Evolutionary conservation across 2,329 filamentous ascomycete genomes (phyloP), one percentile per base, ranked within the genome.

Genomic region (Trichoderma arundinaceum): DNA sequence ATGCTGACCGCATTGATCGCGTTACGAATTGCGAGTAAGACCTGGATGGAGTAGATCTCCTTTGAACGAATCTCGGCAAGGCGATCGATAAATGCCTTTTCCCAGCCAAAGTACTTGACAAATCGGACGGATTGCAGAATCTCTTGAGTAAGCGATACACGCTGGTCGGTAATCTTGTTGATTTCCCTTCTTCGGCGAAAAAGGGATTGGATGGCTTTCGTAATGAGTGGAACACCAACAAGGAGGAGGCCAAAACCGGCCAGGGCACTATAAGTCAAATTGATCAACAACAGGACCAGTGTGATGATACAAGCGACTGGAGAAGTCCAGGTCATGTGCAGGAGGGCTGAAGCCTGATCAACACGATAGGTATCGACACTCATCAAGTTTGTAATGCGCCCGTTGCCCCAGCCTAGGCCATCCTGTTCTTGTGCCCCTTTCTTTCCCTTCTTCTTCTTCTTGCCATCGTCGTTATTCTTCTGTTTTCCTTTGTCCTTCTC

Each of bases 71-170:
- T 90, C 28, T 88, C 84, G 57, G 87, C 86, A 15, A 97, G 83
- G 13, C 93, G 88, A 58, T 88, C 83, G 12, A 97, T 80, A 74
- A 98, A 97, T 39, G 92, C 90, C 66, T 86, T 90, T 75, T 98
- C 94, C 94, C 94, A 98, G 7, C 93, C 94, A 74, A 97, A 98
- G 77, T 88, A 97, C 77, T 98, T 98, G 78, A 98, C 94, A 73
- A 98, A 97, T 32, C 94, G 87, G 28, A 97, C 94, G 0, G 92
- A 92, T 71, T 93, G 90, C 13, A 98, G 74, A 59, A 98, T 96
- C 75, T 98, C 94, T 74, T 97, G 94, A 0, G 93, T 97, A 39
- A 98, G 81, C 60, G 91, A 91, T 7, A 98, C 94, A 68, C 94
- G 88, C 78, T 96, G 91, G 75, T 98, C 94, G 1, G 94, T 98